Conservation (phyloP, 192 early-diverging fungal genomes). For the Backusella tarrabulga region DNA sequence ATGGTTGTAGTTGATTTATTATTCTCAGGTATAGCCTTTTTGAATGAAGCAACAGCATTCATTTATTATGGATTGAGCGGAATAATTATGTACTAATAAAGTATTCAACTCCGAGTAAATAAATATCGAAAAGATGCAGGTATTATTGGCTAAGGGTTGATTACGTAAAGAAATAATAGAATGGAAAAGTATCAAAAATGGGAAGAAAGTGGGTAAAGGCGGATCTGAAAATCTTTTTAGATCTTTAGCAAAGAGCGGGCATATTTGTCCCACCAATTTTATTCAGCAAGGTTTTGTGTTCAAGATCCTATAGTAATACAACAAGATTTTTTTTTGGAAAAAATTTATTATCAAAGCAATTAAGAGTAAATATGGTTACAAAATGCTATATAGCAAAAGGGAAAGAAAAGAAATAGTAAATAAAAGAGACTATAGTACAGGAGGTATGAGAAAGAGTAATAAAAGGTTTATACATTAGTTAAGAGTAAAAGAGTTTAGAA, state of each 20-base stretch:
- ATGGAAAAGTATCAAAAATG: neutral
- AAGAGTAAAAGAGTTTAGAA: neutral
- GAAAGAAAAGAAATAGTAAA: neutral
- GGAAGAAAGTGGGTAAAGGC: neutral
- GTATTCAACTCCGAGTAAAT: neutral
- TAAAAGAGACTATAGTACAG: neutral
- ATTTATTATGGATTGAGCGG: no score
- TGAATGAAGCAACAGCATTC: no score
- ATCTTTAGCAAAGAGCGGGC: neutral
- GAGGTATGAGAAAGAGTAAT: neutral
- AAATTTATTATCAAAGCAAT: neutral
- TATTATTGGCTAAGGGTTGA: neutral
- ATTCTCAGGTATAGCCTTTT: no score
- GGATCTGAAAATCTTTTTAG: neutral
- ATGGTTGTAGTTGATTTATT: no score
- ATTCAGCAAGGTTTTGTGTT: neutral
- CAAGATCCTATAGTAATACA: neutral
- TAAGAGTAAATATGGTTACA: constrained; percentile 1
- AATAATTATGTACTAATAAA: neutral
- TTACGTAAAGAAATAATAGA: neutral
- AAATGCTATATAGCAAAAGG: neutral
- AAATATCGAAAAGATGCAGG: neutral
- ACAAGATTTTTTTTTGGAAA: neutral
- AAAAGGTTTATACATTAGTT: neutral
- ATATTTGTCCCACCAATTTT: neutral